A percentile compares a stretch with the other conserved stretches of the same genome.
Evolutionary conservation across 257 asterid genomes (phyloP).

Genomic region (Craterostigma plantagineum): DNA sequence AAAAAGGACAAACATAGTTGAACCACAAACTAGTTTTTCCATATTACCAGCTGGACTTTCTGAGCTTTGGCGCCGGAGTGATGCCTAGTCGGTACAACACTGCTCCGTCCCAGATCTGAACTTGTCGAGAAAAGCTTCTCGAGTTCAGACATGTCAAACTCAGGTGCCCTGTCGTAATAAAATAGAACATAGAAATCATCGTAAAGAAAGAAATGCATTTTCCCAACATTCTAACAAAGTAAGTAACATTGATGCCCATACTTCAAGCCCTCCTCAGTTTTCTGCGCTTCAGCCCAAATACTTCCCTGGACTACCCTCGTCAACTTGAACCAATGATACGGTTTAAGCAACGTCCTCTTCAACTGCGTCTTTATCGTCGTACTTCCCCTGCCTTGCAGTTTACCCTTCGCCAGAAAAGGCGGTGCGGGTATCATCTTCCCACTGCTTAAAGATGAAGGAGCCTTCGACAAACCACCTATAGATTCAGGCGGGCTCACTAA

Average conservation of each 20-base stretch:
- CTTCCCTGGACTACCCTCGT: slow-evolving; percentile 95
- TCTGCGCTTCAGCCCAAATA: slow-evolving; percentile 96
- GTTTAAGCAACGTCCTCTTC: too few relatives aligned
- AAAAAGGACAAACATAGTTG: too few relatives aligned
- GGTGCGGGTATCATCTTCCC: slow-evolving; percentile 5
- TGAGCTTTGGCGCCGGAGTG: slow-evolving; percentile 92
- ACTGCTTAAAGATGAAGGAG: too few relatives aligned
- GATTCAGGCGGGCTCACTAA: slow-evolving; percentile 42
- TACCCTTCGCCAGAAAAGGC: slow-evolving; percentile 33
- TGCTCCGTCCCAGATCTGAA: slow-evolving; percentile 37
- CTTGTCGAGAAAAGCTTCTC: slow-evolving; percentile 93
- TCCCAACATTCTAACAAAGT: slow-evolving; percentile 2
- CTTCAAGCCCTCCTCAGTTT: slow-evolving; percentile 44
- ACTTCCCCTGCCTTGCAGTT: slow-evolving; percentile 33
- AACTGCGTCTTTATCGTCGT: slow-evolving; percentile 72
- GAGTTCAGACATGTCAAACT: slow-evolving; percentile 83
- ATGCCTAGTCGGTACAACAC: slow-evolving; percentile 62
- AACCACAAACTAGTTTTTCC: too few relatives aligned
- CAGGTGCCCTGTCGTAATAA: slow-evolving; percentile 49
- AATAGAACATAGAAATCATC: too few relatives aligned
- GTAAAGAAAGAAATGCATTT: not conserved
- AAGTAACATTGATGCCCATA: slow-evolving; percentile 4
- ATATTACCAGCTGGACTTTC: slow-evolving; percentile 67
- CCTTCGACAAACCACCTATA: too few relatives aligned
- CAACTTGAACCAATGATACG: slow-evolving; percentile 82